Base-by-base conservation (phyloP, 2,329 filamentous ascomycete genomes). In the Exserohilum turcica region DNA sequence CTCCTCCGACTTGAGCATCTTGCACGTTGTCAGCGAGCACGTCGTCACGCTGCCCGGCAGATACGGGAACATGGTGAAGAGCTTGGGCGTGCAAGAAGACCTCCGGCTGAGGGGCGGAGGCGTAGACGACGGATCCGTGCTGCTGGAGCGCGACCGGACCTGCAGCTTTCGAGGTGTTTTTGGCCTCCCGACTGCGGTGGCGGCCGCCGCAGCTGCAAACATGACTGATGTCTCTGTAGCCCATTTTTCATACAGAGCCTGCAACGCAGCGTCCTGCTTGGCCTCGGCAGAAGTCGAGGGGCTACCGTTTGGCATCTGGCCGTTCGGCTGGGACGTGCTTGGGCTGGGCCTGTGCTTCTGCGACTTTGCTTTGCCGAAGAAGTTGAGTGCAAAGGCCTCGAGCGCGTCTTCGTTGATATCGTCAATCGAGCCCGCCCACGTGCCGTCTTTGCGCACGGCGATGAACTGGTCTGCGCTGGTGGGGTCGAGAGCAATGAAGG, bases 391-490 rank as follows among this genome's bases (percentile, higher is more conserved):
- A 36, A 74, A 74, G 0, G 56, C 46, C 45, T 71, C 63, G 0
- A 74, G 50, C 0, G 71, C 70, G n/a, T 68, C 65, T 47, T 70
- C 68, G 33, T 70, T 71, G 16, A 54, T 52, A 21, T 73, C 72
- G 36, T 72, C 70, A 7, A 73, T 73, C 0, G 67, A 68, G 0
- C 71, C 72, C 5, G 70, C 67, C 72, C 72, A 74, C 5, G 68
- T 72, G 1, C 71, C 64, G 32, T 73, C 68, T 12, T 64, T 61
- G 6, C 70, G 62, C 16, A 74, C 66, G 0, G 69, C 71, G 18
- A 74, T 58, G 51, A 74, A 74, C 47, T 74, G 71, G 31, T 74
- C 70, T 1, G 61, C 33, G 4, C 52, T 62, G 3, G 61, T 61
- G 3, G 70, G 54, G 44, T 74, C 70, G 10, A 74, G 60, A 1